Evolutionary conservation across 129 eudicot genomes (phyloP).

Genomic region (Artemisia tridentata): DNA sequence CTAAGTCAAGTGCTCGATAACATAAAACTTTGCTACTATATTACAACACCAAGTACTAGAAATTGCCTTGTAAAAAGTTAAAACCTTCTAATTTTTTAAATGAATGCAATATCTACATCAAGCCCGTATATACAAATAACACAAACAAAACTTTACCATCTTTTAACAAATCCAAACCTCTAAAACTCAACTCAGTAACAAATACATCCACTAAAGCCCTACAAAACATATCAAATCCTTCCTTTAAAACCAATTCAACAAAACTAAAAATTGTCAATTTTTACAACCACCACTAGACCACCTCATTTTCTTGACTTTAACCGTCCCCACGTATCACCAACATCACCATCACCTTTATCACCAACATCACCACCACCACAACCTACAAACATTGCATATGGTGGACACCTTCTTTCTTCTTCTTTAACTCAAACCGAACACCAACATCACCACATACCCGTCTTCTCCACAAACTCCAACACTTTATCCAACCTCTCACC

Average conservation of each 20-base stretch:
- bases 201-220: conserved; percentile 17
- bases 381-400: no score
- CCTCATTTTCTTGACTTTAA: no score
- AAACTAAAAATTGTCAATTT: background rate
- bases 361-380: no score
- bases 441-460: no score
- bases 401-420: no score
- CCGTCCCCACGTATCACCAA: no score
- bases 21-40: background rate
- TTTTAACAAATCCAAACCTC: background rate
- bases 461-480: no score
- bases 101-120: background rate
- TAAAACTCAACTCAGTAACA: conserved; percentile 7
- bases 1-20: background rate
- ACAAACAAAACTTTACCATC: background rate
- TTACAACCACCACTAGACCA: no score
- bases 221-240: background rate
- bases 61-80: no score
- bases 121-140: background rate
- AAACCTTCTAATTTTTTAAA: background rate
- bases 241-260: background rate
- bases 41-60: background rate
- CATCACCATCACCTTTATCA: no score
- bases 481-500: no score
- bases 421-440: no score